Conservation (phyloP, 1,284 basidiomycete species). For the Microbotryum lychnidis-dioicae region DNA sequence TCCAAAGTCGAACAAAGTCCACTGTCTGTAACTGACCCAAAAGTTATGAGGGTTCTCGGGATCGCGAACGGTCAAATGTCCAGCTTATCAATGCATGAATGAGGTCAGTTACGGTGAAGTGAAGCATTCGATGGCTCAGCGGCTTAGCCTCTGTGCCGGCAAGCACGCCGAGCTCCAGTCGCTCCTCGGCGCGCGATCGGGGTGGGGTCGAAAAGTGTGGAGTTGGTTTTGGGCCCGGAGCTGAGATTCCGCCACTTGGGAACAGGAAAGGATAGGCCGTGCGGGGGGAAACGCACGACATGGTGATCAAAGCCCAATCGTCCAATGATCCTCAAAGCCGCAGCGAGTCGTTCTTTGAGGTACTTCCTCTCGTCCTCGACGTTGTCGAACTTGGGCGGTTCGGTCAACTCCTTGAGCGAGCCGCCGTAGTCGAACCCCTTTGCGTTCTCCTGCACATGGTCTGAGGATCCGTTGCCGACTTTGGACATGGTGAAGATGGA, state of each 20-base stretch:
- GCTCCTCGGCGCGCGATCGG: too few relatives aligned
- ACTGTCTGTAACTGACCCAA: constrained; percentile 44
- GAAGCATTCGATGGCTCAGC: not conserved
- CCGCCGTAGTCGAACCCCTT: constrained; percentile 7
- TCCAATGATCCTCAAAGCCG: constrained; percentile 50
- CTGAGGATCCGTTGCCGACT: too few relatives aligned
- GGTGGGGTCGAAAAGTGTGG: too few relatives aligned
- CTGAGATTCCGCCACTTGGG: too few relatives aligned
- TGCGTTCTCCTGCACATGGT: too few relatives aligned
- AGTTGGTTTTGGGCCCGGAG: too few relatives aligned
- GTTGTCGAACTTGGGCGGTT: constrained; percentile 40
- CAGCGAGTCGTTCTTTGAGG: constrained; percentile 50
- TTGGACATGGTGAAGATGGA: too few relatives aligned
- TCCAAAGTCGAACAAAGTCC: not conserved
- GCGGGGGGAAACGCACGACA: not conserved
- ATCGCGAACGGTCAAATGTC: constrained; percentile 53
- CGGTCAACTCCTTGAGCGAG: constrained; percentile 8
- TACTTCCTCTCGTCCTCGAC: constrained; percentile 47
- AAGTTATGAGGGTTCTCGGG: constrained; percentile 49
- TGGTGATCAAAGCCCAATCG: constrained; percentile 55
- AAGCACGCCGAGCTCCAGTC: not conserved
- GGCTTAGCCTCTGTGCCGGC: not conserved
- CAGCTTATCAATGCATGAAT: constrained; percentile 7
- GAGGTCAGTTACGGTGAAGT: not conserved
- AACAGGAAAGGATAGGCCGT: not conserved